Evolutionary conservation across 257 asterid genomes (phyloP).

Genomic region (Catharanthus roseus): DNA sequence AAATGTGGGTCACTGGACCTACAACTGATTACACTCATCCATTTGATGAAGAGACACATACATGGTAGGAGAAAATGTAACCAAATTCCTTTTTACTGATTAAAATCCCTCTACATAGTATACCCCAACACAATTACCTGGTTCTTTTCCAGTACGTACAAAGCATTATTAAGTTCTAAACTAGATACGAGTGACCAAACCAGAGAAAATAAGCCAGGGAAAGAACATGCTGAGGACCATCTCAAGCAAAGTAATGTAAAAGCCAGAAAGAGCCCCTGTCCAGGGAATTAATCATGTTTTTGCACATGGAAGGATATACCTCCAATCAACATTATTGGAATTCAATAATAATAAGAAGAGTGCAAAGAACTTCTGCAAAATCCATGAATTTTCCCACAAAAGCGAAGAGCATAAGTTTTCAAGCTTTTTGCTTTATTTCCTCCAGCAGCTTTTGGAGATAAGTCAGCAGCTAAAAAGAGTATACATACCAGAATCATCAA

Average conservation of each 20-base stretch:
- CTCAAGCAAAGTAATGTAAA: not conserved
- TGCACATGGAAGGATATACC: not conserved
- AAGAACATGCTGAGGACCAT: not conserved
- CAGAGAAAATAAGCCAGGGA: not conserved
- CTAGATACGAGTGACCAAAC: not conserved
- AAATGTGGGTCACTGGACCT: not conserved
- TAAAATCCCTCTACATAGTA: not conserved
- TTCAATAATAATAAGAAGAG: not conserved
- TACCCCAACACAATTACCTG: not conserved
- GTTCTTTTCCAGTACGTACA: not conserved
- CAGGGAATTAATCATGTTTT: not conserved
- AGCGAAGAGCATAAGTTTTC: not conserved
- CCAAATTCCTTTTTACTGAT: not conserved
- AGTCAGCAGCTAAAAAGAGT: constrained; percentile 5
- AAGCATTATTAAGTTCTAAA: not conserved
- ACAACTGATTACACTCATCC: not conserved
- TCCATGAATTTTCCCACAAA: not conserved
- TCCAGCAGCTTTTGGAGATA: not conserved
- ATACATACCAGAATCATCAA: constrained; percentile 79
- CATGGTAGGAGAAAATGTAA: not conserved
- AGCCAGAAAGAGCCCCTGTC: not conserved
- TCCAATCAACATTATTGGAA: not conserved
- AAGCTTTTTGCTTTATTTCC: not conserved
- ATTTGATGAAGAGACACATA: not conserved
- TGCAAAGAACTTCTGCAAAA: not conserved